Evolutionary conservation across 495 filamentous ascomycete species (phyloP).

Genomic region (Cladorrhinum samala): DNA sequence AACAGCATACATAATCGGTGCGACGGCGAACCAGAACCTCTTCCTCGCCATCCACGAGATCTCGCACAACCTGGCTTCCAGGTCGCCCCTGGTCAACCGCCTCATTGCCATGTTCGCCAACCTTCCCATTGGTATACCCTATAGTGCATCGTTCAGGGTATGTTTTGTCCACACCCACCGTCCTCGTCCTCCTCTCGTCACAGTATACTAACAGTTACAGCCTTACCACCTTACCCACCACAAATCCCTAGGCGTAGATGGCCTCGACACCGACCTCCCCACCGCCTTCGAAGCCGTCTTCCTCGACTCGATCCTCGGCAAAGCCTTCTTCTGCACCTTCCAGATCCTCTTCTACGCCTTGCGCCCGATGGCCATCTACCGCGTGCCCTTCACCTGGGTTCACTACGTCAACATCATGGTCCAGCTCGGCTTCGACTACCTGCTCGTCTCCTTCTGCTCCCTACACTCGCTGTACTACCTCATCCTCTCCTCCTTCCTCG

Average conservation of each 20-base stretch:
- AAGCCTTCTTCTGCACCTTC: slow-evolving; percentile 99
- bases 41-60: slow-evolving; percentile 99
- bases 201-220: slow-evolving; percentile 28
- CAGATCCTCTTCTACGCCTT: slow-evolving; percentile 99
- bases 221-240: slow-evolving; percentile 99
- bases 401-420: slow-evolving; percentile 72
- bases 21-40: slow-evolving; percentile 96
- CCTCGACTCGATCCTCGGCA: slow-evolving; percentile 92
- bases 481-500: slow-evolving; percentile 81
- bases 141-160: slow-evolving; percentile 91
- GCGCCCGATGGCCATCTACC: slow-evolving; percentile 93
- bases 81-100: slow-evolving; percentile 74
- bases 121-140: slow-evolving; percentile 89
- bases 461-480: slow-evolving; percentile 67
- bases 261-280: slow-evolving; percentile 93
- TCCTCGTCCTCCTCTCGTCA: too few relatives aligned
- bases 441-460: slow-evolving; percentile 53
- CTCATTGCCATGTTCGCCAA: slow-evolving; percentile 89
- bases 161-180: slow-evolving; percentile 13
- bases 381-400: slow-evolving; percentile 77
- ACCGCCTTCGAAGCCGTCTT: slow-evolving; percentile 88
- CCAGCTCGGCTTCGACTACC: slow-evolving; percentile 73
- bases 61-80: slow-evolving; percentile 94
- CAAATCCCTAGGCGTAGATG: slow-evolving; percentile 95
- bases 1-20: slow-evolving; percentile 86